Evolutionary conservation across 176 grass and related monocot genomes (phyloP), one percentile per base, ranked within the genome.

Genomic region (Melocanna baccifera): DNA sequence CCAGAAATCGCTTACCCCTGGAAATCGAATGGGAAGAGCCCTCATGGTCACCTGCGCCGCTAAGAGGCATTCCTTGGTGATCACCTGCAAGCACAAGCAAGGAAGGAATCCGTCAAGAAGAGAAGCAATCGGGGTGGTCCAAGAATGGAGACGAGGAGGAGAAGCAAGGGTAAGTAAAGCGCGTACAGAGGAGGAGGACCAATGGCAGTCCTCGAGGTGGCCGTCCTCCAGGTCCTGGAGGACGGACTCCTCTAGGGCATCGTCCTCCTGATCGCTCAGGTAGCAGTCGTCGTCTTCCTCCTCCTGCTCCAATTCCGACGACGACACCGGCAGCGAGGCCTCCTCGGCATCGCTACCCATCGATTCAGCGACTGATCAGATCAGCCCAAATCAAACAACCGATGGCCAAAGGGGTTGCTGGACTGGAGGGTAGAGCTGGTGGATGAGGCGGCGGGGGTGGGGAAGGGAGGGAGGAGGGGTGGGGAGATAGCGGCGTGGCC

Each of bases 1-100:
- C 67, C 45, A 18, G 66, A 40, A 87, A 92, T 52, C 55, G 23
- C 34, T 28, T 69, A 29, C 20, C 20, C 53, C 25, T 29, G 16
- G 67, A 72, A 89, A 87, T 25, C 43, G 40, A 89, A 84, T 37
- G 53, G 20, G 75, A 29, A 72, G 18, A 3, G 22, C 12, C 13
- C 69, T 12, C 28, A 9, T 67, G 69, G 34, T 93, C 88, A 99
- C 97, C 97, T 99, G 97, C 14, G 88, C 97, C 51, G 72, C 86
- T 46, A 94, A 52, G 29, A 99, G 97, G 41, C 85, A 96, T 86
- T 99, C 97, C 59, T 89, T 94, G 69, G 97, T 99, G 46, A 99
- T 99, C 62, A 99, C 93, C 97, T 99, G 84, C 76, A 85, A 81
- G 1, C 50, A 87, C 56, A 80, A 70, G 22, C 16, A 59, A 84